phyloP scores from a whole-genome alignment of 306 rosid species.

The Prunus armeniaca region DNA sequence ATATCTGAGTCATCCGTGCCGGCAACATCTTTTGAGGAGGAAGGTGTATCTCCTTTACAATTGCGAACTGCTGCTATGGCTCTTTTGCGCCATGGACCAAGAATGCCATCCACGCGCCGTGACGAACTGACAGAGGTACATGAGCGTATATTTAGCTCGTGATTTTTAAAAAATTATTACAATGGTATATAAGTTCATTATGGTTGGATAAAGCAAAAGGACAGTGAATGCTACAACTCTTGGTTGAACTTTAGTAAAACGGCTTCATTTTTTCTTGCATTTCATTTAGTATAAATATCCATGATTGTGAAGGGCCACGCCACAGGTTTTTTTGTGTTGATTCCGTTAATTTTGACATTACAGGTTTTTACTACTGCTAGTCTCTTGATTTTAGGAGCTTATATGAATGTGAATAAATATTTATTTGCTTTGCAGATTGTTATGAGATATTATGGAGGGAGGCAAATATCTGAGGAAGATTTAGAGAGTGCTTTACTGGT shows the following conservation, averaged over 20 bases:
- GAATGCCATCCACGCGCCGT: conserved; percentile 78
- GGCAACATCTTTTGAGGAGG: conserved; percentile 39
- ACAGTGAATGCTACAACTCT: conserved; percentile 1
- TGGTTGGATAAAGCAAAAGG: conserved; percentile 12
- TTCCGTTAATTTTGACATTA: background rate
- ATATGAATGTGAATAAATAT: background rate
- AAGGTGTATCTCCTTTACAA: conserved; percentile 92
- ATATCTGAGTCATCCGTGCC: conserved; percentile 28
- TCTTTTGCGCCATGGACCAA: conserved; percentile 82
- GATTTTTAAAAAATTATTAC: background rate
- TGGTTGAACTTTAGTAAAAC: background rate
- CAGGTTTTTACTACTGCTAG: background rate
- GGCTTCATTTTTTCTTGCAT: background rate
- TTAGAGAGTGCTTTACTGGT: conserved; percentile 72
- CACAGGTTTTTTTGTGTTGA: background rate
- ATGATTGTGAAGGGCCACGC: background rate
- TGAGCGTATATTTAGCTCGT: background rate
- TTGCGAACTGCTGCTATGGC: conserved; percentile 92
- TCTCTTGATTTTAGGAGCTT: background rate
- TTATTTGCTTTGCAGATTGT: conserved; percentile 52
- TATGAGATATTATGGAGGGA: conserved; percentile 81
- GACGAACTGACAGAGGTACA: conserved; percentile 78
- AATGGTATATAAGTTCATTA: background rate
- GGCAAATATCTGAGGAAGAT: conserved; percentile 78
- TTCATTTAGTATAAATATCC: background rate